Percentiles rank a stretch among this genome's conserved stretches.
phyloP scores from a whole-genome alignment of 1,139 yeast species.

The Debaryomyces psychrophilus region DNA sequence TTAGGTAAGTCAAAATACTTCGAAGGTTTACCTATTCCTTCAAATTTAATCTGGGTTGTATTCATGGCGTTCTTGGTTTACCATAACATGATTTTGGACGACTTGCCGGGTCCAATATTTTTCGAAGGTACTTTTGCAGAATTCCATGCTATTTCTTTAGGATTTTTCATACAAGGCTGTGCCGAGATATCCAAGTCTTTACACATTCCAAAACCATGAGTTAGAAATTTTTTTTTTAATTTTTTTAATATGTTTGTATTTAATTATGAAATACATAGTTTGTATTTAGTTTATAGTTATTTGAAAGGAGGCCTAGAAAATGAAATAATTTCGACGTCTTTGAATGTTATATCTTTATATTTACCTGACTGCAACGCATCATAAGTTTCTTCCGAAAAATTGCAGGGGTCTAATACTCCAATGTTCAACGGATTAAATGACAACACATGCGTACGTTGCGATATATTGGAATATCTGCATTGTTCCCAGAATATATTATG shows the following conservation, averaged over 20 bases:
- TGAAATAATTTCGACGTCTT: conserved; percentile 25
- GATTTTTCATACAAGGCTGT: conserved; percentile 81
- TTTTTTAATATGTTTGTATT: background rate
- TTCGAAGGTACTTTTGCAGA: conserved; percentile 62
- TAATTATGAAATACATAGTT: background rate
- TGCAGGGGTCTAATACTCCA: conserved; percentile 46
- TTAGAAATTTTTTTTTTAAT: background rate
- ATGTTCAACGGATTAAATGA: conserved; percentile 28
- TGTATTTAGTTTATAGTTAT: background rate
- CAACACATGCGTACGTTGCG: conserved; percentile 36
- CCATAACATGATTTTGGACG: conserved; percentile 45
- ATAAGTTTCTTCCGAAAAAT: conserved; percentile 33
- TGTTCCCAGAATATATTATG: conserved; percentile 47
- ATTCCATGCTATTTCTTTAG: conserved; percentile 68
- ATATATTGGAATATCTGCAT: conserved; percentile 34
- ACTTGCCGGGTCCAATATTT: conserved; percentile 68
- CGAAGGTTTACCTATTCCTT: conserved; percentile 96
- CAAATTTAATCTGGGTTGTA: conserved; percentile 73
- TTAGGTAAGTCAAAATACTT: conserved; percentile 80
- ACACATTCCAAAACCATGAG: conserved; percentile 83
- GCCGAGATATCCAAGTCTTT: conserved; percentile 90
- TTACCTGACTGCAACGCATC: conserved; percentile 29
- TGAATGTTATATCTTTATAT: conserved; percentile 29
- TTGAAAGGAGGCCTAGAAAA: conserved; percentile 20
- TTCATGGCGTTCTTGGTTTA: conserved; percentile 69